phyloP scores from a whole-genome alignment of 306 rosid species.

The Cucurbita ficifolia region DNA sequence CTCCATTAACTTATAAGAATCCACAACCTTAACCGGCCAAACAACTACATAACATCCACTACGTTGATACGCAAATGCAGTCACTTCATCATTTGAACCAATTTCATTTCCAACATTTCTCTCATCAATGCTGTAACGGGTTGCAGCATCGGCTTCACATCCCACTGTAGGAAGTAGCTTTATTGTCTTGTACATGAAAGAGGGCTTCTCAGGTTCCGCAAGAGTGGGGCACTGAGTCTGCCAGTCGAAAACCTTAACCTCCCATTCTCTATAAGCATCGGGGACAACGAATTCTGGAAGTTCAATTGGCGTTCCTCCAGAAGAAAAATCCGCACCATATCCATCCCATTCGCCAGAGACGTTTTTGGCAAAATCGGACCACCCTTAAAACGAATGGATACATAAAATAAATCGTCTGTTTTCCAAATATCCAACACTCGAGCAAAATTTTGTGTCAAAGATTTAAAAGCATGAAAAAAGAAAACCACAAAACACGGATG shows the following conservation, averaged over 20 bases:
- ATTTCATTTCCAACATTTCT: slow-evolving; percentile 24
- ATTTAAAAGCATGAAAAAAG: background rate
- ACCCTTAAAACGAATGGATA: slow-evolving; percentile 24
- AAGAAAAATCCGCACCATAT: slow-evolving; percentile 69
- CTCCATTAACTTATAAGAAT: slow-evolving; percentile 29
- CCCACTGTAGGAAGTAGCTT: slow-evolving; percentile 88
- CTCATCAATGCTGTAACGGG: slow-evolving; percentile 47
- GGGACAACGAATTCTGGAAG: slow-evolving; percentile 87
- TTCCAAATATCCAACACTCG: background rate
- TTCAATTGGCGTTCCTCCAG: slow-evolving; percentile 53
- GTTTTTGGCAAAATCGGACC: slow-evolving; percentile 68
- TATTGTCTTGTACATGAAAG: slow-evolving; percentile 46
- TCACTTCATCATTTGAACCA: slow-evolving; percentile 20
- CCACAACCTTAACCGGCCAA: slow-evolving; percentile 35
- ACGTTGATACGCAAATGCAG: slow-evolving; percentile 66
- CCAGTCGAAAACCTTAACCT: slow-evolving; percentile 88
- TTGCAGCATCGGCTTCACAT: slow-evolving; percentile 95
- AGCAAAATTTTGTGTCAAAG: background rate
- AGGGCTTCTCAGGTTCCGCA: slow-evolving; percentile 41
- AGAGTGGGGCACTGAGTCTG: slow-evolving; percentile 96
- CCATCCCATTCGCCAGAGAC: slow-evolving; percentile 99
- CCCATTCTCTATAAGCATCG: slow-evolving; percentile 86
- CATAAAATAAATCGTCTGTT: background rate
- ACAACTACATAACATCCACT: slow-evolving; percentile 71
- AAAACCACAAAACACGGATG: background rate